Conservation (phyloP, 805 yeast genomes). For the Candida andamanensis region DNA sequence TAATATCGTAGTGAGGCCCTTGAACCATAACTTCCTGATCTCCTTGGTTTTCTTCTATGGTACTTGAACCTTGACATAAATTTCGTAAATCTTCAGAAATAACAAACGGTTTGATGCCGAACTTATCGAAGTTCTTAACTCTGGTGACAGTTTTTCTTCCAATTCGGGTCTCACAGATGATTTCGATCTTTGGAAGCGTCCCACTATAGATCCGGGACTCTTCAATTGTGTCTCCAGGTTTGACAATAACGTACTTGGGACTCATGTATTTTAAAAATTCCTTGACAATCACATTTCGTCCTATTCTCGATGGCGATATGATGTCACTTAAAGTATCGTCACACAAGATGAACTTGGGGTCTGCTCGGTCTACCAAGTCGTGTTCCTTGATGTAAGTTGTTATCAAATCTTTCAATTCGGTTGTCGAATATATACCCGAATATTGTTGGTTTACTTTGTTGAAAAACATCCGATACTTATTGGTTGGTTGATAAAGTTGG, state of each 20-base stretch:
- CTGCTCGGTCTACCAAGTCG: conserved; percentile 47
- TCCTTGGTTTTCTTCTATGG: conserved; percentile 59
- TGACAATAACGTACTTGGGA: conserved; percentile 45
- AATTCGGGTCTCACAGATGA: conserved; percentile 68
- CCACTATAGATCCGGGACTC: conserved; percentile 50
- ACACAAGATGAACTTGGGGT: conserved; percentile 50
- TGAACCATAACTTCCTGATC: conserved; percentile 75
- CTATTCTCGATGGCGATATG: conserved; percentile 23
- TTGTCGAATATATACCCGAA: conserved; percentile 42
- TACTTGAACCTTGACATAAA: conserved; percentile 85
- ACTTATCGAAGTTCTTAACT: conserved; percentile 64
- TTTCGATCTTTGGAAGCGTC: conserved; percentile 55
- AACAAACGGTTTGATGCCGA: conserved; percentile 56
- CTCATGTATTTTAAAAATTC: conserved; percentile 45
- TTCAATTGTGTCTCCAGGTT: conserved; percentile 37
- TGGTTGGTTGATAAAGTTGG: conserved; percentile 55
- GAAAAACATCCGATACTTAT: conserved; percentile 43
- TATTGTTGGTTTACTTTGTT: conserved; percentile 34
- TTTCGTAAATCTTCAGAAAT: conserved; percentile 66
- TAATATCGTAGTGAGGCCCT: conserved; percentile 74
- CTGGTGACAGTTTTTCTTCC: conserved; percentile 80
- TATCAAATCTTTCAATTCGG: conserved; percentile 51
- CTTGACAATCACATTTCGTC: conserved; percentile 42
- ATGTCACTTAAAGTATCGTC: conserved; percentile 51
- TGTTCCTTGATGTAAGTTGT: conserved; percentile 51